Base-by-base conservation (phyloP, 805 yeast species). In the Wickerhamiella hasegawae region DNA sequence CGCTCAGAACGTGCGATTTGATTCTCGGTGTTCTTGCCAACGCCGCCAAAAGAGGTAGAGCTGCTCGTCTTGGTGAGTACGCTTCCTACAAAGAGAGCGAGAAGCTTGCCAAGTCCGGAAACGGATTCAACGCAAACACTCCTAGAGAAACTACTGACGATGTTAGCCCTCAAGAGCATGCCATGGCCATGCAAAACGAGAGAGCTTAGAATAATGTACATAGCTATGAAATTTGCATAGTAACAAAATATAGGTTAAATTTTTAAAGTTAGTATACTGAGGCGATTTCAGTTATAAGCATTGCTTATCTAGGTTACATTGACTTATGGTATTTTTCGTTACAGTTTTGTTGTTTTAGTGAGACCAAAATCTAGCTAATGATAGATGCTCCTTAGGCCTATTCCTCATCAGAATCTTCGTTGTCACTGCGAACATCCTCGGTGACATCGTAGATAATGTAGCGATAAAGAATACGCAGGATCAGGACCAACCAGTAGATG, bases 401-500 rank as follows among this genome's bases (percentile, higher is more conserved):
- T 14, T 26, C 10, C 24, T 21, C 28, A n/a, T 28, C 31, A 16
- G 56, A 60, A 8, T 75, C 85, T 50, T 85, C 96, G 41, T 71
- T 77, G 38, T 85, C 96, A 53, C 87, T 76, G 61, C 97, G 73
- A 8, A 46, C 45, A 29, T 80, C 95, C 27, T 69, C 67, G 35
- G 38, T 33, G 31, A 66, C 70, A 41, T 77, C 82, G 32, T 65
- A 64, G 41, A 66, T 59, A 6, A 78, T 55, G 40, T 68, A 63
- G 53, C 95, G 72, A 55, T 66, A 73, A 24, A 76, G 65, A 47
- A 90, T 79, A 55, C 95, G 72, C 35, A 80, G 45, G 42, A 90
- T 81, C 48, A 87, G 65, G 47, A 69, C 72, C 39, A 85, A 66
- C 98, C 98, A 90, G 60, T 80, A 90, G 16, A 71, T 47, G 52